Base-by-base conservation (phyloP, 2,329 filamentous ascomycete species). In the Fusarium phyllophilum region DNA sequence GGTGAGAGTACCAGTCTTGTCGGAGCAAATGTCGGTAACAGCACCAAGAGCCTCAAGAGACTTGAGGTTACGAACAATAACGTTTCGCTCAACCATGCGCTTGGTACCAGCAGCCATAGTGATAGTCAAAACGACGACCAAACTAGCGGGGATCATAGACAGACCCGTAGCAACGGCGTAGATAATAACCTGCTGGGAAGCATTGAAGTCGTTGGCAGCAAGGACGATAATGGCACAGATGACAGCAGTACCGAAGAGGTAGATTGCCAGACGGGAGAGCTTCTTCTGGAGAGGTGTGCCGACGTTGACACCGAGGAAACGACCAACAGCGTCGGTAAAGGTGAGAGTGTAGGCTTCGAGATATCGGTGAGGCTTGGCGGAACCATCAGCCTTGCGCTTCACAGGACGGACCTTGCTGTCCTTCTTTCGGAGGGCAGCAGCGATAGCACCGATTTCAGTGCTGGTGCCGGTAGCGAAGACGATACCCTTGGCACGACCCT, bases 231-330 rank as follows among this genome's bases (percentile, higher is more conserved):
- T 88, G 14, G 91, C 91, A 70, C 91, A 92, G 33, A 93, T 77
- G 18, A 94, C 88, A 6, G 92, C 92, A 58, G 92, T 87, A 36
- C 85, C 86, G 77, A 94, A 93, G 4, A 93, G 86, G 6, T 92
- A 80, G 24, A 93, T 85, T 29, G 92, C 92, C 56, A 94, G 86
- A 79, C 89, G 89, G 54, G 91, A 92, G 22, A 94, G 84, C 77
- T 92, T 93, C 75, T 88, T 87, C 80, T 93, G 91, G 24, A 94
- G 85, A 7, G 92, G 92, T 17, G 92, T 93, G 52, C 92, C 92
- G 18, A 92, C 87, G 62, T 89, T 91, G 67, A 93, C 87, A 58
- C 92, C 91, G 14, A 93, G 84, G 78, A 94, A 92, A 42, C 86
- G 85, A 9, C 89, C 90, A 66, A 91, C 81, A 11, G 87, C 88